Conservation (phyloP, 2,329 filamentous ascomycete genomes). For the Penicillium brasilianum region DNA sequence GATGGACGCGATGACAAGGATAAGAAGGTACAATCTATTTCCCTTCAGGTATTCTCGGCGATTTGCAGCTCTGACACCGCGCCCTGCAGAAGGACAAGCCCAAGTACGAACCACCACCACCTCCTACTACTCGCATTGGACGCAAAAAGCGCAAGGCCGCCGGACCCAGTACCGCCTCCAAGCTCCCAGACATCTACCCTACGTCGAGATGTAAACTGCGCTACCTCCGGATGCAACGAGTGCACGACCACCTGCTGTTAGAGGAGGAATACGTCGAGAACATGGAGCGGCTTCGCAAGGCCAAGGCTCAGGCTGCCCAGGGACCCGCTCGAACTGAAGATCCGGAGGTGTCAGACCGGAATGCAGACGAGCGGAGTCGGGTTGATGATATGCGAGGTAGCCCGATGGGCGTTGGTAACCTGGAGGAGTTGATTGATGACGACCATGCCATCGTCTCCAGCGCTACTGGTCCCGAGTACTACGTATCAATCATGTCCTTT, state of each 20-base stretch:
- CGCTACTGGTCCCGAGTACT: slow-evolving; percentile 97
- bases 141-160: slow-evolving; percentile 98
- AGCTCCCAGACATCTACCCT: slow-evolving; percentile 91
- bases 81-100: slow-evolving; percentile 92
- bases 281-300: slow-evolving; percentile 92
- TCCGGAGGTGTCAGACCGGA: slow-evolving; percentile 78
- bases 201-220: slow-evolving; percentile 97
- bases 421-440: slow-evolving; percentile 99
- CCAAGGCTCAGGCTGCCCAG: slow-evolving; percentile 71
- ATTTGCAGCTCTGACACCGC: slow-evolving; percentile 23
- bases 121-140: slow-evolving; percentile 93
- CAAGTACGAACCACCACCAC: slow-evolving; percentile 98
- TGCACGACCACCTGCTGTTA: slow-evolving; percentile 94
- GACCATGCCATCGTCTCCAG: slow-evolving; percentile 98
- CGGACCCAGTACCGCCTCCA: slow-evolving; percentile 90
- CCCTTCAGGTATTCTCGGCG: neutral
- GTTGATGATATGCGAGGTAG: slow-evolving; percentile 99
- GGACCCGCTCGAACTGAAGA: slow-evolving; percentile 64
- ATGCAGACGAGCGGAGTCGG: slow-evolving; percentile 90
- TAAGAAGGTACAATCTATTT: slow-evolving; percentile 72
- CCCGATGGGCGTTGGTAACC: slow-evolving; percentile 96
- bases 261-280: slow-evolving; percentile 99
- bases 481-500: slow-evolving; percentile 99
- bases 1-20: slow-evolving; percentile 86
- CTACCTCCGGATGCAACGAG: slow-evolving; percentile 96